Percentiles rank a stretch among this genome's conserved stretches.
Evolutionary conservation across 2,329 filamentous ascomycete genomes (phyloP).

Genomic region (Elsinoe perseae): DNA sequence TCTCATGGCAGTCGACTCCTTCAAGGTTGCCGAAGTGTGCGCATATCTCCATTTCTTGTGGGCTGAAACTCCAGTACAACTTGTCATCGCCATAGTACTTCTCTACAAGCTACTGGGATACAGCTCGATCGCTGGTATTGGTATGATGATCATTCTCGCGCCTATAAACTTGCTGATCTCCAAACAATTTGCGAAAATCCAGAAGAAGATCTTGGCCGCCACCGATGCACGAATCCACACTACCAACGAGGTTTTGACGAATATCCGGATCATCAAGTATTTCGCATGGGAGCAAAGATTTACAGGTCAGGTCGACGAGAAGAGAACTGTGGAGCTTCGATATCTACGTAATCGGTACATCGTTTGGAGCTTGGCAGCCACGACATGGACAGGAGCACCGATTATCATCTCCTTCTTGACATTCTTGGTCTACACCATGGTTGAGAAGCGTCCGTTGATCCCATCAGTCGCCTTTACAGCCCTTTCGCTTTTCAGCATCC

Average conservation of each 20-base stretch:
- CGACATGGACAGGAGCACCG: slow-evolving; percentile 92
- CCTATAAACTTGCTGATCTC: slow-evolving; percentile 88
- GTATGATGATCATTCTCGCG: slow-evolving; percentile 80
- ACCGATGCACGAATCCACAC: slow-evolving; percentile 94
- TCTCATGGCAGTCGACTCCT: slow-evolving; percentile 97
- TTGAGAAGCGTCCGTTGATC: slow-evolving; percentile 82
- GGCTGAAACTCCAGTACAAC: slow-evolving; percentile 81
- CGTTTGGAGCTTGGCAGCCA: slow-evolving; percentile 84
- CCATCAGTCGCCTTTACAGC: slow-evolving; percentile 94
- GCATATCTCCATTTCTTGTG: slow-evolving; percentile 95
- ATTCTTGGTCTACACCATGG: slow-evolving; percentile 83
- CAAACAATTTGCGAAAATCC: slow-evolving; percentile 72
- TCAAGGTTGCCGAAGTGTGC: slow-evolving; percentile 93
- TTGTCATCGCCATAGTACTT: slow-evolving; percentile 69
- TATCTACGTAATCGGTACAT: slow-evolving; percentile 76
- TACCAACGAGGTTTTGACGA: slow-evolving; percentile 93
- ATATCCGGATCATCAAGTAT: slow-evolving; percentile 98
- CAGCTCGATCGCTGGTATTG: slow-evolving; percentile 87
- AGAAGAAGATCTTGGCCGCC: slow-evolving; percentile 83
- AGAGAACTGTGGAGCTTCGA: slow-evolving; percentile 68
- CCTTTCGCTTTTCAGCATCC: slow-evolving; percentile 87
- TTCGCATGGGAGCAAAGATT: slow-evolving; percentile 98
- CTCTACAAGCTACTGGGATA: slow-evolving; percentile 86
- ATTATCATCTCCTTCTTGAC: slow-evolving; percentile 94
- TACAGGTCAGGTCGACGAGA: slow-evolving; percentile 77